These are phyloP conservation scores for Tricladium varicosporioides DNA, from an alignment of 2,329 filamentous ascomycete genomes.

Conservation along the genomic window DNA sequence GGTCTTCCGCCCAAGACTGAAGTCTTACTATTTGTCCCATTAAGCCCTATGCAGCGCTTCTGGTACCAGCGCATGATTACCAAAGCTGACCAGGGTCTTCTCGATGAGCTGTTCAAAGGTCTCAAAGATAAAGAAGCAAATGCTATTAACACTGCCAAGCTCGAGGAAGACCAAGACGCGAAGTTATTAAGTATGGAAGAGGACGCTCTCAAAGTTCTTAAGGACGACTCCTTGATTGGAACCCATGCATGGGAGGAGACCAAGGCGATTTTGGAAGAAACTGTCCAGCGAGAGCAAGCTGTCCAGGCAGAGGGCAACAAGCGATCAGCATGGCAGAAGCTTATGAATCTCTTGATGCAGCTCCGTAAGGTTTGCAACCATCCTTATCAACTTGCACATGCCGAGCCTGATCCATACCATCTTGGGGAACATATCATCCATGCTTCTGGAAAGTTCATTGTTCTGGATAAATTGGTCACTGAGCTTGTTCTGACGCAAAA, in stretches of 20 bases:
- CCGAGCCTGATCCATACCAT: slow-evolving; percentile 53
- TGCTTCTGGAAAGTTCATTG: slow-evolving; percentile 81
- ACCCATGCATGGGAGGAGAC: slow-evolving; percentile 45
- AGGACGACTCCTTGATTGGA: slow-evolving; percentile 30
- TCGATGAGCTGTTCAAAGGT: slow-evolving; percentile 51
- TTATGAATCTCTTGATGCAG: slow-evolving; percentile 95
- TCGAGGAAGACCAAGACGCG: slow-evolving; percentile 38
- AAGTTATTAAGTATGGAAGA: slow-evolving; percentile 27
- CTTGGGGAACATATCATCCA: slow-evolving; percentile 81
- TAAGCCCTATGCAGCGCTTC: slow-evolving; percentile 56
- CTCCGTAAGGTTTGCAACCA: slow-evolving; percentile 92
- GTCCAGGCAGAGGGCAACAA: slow-evolving; percentile 26
- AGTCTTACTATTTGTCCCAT: slow-evolving; percentile 53
- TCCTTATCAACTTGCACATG: slow-evolving; percentile 53
- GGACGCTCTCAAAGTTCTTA: slow-evolving; percentile 36
- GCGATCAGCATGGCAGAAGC: slow-evolving; percentile 44
- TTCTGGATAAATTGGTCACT: slow-evolving; percentile 81
- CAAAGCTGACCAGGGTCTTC: slow-evolving; percentile 46
- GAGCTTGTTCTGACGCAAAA: slow-evolving; percentile 65
- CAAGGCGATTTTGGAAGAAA: slow-evolving; percentile 42
- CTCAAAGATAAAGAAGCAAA: slow-evolving; percentile 28
- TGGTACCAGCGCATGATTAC: slow-evolving; percentile 59
- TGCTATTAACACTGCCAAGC: slow-evolving; percentile 35
- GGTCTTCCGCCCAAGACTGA: slow-evolving; percentile 57
- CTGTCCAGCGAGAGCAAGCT: slow-evolving; percentile 34